phyloP scores from a whole-genome alignment of 768 basidiomycete species.

The Hortiboletus campestris region DNA sequence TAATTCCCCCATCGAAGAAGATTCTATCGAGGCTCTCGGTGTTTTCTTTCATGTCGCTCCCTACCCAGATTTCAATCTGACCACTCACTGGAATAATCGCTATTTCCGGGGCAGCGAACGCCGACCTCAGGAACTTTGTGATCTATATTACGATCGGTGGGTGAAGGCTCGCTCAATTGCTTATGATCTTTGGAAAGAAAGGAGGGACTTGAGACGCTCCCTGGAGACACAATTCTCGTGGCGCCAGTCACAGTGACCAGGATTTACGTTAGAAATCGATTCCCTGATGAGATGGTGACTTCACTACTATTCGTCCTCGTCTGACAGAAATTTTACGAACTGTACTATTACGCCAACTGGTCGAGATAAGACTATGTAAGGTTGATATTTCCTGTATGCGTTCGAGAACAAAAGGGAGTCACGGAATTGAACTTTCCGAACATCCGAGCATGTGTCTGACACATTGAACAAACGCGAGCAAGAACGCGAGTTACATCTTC shows the following conservation, averaged over 20 bases:
- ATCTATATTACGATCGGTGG: conserved; percentile 6
- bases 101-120: background rate
- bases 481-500: too few species aligned
- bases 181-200: background rate
- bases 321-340: too few species aligned
- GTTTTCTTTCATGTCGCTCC: conserved; percentile 12
- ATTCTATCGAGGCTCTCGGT: conserved; percentile 7
- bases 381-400: too few species aligned
- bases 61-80: conserved; percentile 1
- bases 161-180: background rate
- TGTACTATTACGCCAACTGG: too few species aligned
- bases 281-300: background rate
- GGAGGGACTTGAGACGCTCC: conserved; percentile 1
- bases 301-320: background rate
- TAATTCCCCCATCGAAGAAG: background rate
- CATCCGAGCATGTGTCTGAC: background rate
- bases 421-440: too few species aligned
- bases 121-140: background rate
- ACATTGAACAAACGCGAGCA: too few species aligned
- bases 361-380: background rate
- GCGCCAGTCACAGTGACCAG: background rate
- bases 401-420: too few species aligned
- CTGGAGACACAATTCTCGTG: background rate
- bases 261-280: too few species aligned
- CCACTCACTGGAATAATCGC: background rate